Evolutionary conservation across 345 rosid genomes (phyloP).

Genomic region (Eucalyptus erythrocorys): DNA sequence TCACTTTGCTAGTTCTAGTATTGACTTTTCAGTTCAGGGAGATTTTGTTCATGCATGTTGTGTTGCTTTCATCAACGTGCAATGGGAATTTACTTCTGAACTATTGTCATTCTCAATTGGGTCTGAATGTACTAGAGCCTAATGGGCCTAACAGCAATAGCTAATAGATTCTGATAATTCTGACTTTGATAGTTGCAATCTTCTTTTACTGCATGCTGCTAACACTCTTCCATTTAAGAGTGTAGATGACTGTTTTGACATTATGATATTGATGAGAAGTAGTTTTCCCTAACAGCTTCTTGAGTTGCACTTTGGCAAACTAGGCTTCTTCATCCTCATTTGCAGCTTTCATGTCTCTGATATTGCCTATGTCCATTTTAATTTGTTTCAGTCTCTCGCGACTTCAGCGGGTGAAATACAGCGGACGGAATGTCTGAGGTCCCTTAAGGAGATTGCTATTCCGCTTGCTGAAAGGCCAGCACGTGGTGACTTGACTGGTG

Average conservation of each 20-base stretch:
- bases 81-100: neutral
- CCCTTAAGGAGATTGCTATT: conserved; percentile 74
- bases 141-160: neutral
- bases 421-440: conserved; percentile 83
- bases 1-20: neutral
- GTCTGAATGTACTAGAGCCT: neutral
- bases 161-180: neutral
- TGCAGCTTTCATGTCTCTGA: neutral
- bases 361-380: neutral
- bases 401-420: conserved; percentile 84
- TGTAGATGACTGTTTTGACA: neutral
- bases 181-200: neutral
- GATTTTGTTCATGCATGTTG: neutral
- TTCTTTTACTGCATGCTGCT: neutral
- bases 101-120: neutral
- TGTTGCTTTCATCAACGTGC: neutral
- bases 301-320: neutral
- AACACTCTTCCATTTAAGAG: neutral
- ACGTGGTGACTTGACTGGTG: conserved; percentile 96
- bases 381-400: conserved; percentile 49
- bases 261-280: neutral
- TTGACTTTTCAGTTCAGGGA: neutral
- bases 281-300: neutral
- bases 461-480: conserved; percentile 99
- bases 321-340: neutral